phyloP scores from a whole-genome alignment of 441 rosid species.

The Adansonia rubrostipa region DNA sequence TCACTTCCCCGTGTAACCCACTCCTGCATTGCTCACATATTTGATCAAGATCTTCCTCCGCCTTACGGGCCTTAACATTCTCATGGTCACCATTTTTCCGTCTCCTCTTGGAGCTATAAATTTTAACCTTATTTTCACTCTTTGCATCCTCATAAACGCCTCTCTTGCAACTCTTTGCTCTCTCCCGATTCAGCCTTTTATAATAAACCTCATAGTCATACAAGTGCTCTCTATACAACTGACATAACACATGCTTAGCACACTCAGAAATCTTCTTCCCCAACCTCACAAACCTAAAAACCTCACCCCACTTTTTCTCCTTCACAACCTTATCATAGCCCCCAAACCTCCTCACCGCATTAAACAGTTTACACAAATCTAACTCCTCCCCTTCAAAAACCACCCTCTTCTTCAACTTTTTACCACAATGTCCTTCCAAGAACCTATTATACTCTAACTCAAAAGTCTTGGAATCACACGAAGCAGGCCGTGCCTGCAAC shows the following conservation, averaged over 20 bases:
- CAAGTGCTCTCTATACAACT: slow-evolving; percentile 80
- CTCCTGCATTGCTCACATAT: slow-evolving; percentile 86
- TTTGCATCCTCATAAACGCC: slow-evolving; percentile 41
- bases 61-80: slow-evolving; percentile 44
- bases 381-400: slow-evolving; percentile 85
- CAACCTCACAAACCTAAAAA: slow-evolving; percentile 70
- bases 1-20: slow-evolving; percentile 89
- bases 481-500: slow-evolving; percentile 88
- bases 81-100: slow-evolving; percentile 48
- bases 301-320: slow-evolving; percentile 89
- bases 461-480: slow-evolving; percentile 84
- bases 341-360: slow-evolving; percentile 90
- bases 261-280: slow-evolving; percentile 78
- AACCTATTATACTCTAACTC: slow-evolving; percentile 86
- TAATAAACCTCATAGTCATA: slow-evolving; percentile 76
- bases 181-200: slow-evolving; percentile 50
- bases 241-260: slow-evolving; percentile 86
- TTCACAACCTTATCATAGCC: slow-evolving; percentile 77
- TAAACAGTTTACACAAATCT: slow-evolving; percentile 88
- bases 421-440: slow-evolving; percentile 71
- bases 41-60: slow-evolving; percentile 66
- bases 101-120: slow-evolving; percentile 59
- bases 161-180: slow-evolving; percentile 59
- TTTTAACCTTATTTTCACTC: slow-evolving; percentile 39
- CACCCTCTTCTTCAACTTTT: slow-evolving; percentile 75